These are phyloP conservation scores for Tricholoma sp. DNA, from an alignment of 768 basidiomycete species.

Conservation along the genomic window DNA sequence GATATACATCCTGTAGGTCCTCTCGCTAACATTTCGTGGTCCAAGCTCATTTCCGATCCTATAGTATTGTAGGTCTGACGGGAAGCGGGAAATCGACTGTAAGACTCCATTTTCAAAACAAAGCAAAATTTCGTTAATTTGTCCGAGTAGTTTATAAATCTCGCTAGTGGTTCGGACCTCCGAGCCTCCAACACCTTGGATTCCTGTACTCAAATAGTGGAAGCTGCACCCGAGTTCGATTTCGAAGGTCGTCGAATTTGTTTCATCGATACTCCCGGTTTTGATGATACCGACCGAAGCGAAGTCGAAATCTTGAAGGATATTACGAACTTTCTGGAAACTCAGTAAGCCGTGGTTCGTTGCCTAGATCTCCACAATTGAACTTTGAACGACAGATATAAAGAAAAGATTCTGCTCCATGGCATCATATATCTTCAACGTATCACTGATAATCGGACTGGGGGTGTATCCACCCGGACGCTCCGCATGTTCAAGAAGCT, in stretches of 20 bases:
- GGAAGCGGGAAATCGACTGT: constrained; percentile 3
- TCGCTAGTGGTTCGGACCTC: background rate
- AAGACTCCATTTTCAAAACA: background rate
- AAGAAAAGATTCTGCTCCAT: constrained; percentile 19
- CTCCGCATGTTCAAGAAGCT: constrained; percentile 36
- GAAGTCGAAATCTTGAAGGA: too few species aligned
- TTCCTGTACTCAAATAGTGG: background rate
- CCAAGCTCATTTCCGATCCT: background rate
- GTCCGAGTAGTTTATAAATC: background rate
- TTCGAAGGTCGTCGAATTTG: constrained; percentile 23
- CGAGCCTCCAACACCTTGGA: background rate
- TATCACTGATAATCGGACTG: constrained; percentile 29
- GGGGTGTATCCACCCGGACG: constrained; percentile 33
- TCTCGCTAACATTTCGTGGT: background rate
- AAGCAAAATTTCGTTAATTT: too few species aligned
- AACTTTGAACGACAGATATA: constrained; percentile 10
- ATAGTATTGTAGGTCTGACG: background rate
- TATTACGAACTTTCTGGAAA: constrained; percentile 9
- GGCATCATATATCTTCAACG: constrained; percentile 36
- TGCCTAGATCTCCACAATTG: background rate
- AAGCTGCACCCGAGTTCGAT: constrained; percentile 21
- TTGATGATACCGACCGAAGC: too few species aligned
- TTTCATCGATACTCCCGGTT: too few species aligned
- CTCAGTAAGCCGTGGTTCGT: background rate
- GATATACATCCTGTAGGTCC: background rate